Base-by-base conservation (phyloP, 179 eudicot species). In the Heliamphora pulchella region DNA sequence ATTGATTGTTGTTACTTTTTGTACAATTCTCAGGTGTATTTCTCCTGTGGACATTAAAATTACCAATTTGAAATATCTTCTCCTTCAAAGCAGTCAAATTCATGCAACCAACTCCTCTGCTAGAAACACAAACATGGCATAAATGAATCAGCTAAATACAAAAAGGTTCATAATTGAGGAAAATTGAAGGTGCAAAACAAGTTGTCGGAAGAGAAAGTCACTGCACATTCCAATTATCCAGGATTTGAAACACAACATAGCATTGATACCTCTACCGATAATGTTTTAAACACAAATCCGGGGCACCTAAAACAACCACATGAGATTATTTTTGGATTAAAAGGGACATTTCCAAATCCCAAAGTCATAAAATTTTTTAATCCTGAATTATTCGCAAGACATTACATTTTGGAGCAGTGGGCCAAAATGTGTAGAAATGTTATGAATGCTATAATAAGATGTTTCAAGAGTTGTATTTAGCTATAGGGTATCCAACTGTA, bases 381-480 rank as follows among this genome's bases (percentile, higher is more conserved):
- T 8, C 64, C 43, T 7, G 47, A 64, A 48, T 9, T 53, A 63
- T 13, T 44, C 3, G 41, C 9, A 20, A 10, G 43, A 47, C 20
- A 64, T 1, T 47, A 6, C 0, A 18, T 64, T 63, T 20, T 17
- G 20, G 7, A 64, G 61, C 79, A 9, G 50, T 75, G 8, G 39
- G 54, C 53, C 67, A 61, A 41, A 43, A 47, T n/a, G 39, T 6
- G 22, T 39, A 7, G 1, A 14, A 39, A 74, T 74, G 1, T 31
- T 55, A 72, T 44, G 54, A 75, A 58, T 8, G 78, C 51, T n/a
- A 58, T 59, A 53, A 39, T 39, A 74, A 74, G 11, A 64, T 62
- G 57, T 64, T 3, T 17, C 44, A 20, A 8, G 14, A 5, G 31
- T 31, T 31, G 31, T 31, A 31, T 31, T 31, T 31, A 31, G 31